phyloP scores from a whole-genome alignment of 495 filamentous ascomycete genomes.

The Margaritispora aquatica region DNA sequence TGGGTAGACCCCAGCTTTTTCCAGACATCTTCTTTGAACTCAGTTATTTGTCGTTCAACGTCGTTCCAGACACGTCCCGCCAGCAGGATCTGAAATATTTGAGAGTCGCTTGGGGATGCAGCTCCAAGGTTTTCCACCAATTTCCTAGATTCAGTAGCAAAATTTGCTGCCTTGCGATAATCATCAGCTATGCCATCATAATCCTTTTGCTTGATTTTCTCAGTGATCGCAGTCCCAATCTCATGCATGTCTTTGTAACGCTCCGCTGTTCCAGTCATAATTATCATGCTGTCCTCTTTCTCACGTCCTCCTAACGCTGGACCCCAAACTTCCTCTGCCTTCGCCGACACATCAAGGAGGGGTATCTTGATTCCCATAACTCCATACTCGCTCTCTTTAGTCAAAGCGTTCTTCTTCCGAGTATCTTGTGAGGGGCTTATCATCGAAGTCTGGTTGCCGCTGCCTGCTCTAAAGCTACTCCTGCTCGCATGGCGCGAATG shows the following conservation, averaged over 20 bases:
- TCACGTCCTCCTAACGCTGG: conserved; percentile 90
- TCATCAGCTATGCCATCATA: conserved; percentile 83
- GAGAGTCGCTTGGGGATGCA: conserved; percentile 55
- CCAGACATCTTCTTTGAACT: conserved; percentile 88
- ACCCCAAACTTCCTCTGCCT: conserved; percentile 95
- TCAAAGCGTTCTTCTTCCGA: conserved; percentile 78
- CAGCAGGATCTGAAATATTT: conserved; percentile 78
- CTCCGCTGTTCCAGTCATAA: conserved; percentile 66
- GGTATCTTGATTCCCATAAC: conserved; percentile 84
- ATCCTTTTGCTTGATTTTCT: conserved; percentile 82
- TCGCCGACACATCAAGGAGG: conserved; percentile 79
- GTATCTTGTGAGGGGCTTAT: conserved; percentile 30
- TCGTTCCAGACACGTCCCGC: conserved; percentile 94
- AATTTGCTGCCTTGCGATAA: conserved; percentile 69
- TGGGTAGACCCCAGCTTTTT: conserved; percentile 58
- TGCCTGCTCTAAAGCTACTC: conserved; percentile 52
- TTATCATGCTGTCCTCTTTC: conserved; percentile 77
- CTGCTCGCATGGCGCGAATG: conserved; percentile 58
- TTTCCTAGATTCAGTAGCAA: conserved; percentile 65
- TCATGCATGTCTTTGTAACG: conserved; percentile 75
- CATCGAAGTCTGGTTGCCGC: conserved; percentile 29
- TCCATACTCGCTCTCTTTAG: conserved; percentile 92
- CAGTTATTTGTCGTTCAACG: conserved; percentile 73
- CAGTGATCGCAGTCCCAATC: conserved; percentile 66
- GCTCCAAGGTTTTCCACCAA: conserved; percentile 46